Evolutionary conservation across 306 rosid genomes (phyloP).

Genomic region (Cucumis hystrix): DNA sequence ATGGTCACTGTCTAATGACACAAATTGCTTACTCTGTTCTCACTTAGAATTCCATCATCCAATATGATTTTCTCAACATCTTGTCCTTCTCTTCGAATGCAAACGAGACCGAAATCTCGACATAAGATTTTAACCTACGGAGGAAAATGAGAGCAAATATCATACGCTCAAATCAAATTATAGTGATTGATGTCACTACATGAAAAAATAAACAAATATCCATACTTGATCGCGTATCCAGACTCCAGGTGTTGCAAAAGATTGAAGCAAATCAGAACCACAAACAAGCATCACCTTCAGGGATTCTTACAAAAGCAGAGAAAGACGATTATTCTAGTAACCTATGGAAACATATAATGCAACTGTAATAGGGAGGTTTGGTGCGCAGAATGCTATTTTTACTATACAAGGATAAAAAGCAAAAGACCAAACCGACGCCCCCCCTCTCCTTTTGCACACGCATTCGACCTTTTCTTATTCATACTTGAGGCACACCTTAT

Average conservation of each 20-base stretch:
- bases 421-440: not conserved
- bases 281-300: conserved; percentile 79
- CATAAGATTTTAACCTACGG: conserved; percentile 32
- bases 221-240: conserved; percentile 74
- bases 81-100: conserved; percentile 54
- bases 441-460: too few species aligned
- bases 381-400: not conserved
- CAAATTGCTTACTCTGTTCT: not conserved
- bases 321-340: conserved; percentile 6
- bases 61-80: conserved; percentile 33
- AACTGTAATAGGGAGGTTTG: not conserved
- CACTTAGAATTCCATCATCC: conserved; percentile 21
- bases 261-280: conserved; percentile 85
- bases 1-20: not conserved
- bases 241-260: conserved; percentile 58
- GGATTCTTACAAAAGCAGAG: conserved; percentile 40
- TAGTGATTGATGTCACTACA: not conserved
- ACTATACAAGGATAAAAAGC: not conserved
- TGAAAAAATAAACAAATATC: not conserved
- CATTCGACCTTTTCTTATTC: not conserved
- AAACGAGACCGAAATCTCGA: conserved; percentile 40
- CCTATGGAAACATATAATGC: not conserved
- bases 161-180: not conserved
- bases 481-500: too few species aligned
- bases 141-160: not conserved